Evolutionary conservation across 1,139 yeast genomes (phyloP).

Genomic region (Petasospora fabianii): DNA sequence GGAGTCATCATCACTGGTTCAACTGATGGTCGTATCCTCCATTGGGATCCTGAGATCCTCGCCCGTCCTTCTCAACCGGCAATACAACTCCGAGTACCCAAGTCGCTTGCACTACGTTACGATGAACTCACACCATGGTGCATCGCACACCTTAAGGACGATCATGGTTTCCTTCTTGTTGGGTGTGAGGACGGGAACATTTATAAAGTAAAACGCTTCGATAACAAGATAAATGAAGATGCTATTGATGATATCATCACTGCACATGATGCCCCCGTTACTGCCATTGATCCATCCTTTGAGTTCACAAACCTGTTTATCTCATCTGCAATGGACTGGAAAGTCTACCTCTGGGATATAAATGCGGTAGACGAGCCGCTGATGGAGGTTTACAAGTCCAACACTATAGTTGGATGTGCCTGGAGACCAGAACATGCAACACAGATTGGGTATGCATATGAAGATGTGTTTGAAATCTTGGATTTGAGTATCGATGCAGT

Average conservation of each 20-base stretch:
- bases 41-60: slow-evolving; percentile 45
- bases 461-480: slow-evolving; percentile 22
- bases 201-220: slow-evolving; percentile 38
- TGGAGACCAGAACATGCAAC: slow-evolving; percentile 24
- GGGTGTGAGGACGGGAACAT: slow-evolving; percentile 49
- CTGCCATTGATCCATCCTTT: slow-evolving; percentile 10
- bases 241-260: slow-evolving; percentile 27
- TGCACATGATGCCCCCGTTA: slow-evolving; percentile 22
- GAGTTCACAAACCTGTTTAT: slow-evolving; percentile 20
- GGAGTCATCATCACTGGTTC: slow-evolving; percentile 39
- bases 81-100: slow-evolving; percentile 27
- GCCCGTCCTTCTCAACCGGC: slow-evolving; percentile 37
- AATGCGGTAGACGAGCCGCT: slow-evolving; percentile 18
- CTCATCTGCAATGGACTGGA: slow-evolving; percentile 26
- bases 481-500: slow-evolving; percentile 24
- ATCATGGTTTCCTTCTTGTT: slow-evolving; percentile 37
- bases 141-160: slow-evolving; percentile 31
- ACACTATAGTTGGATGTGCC: slow-evolving; percentile 16
- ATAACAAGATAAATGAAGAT: slow-evolving; percentile 28
- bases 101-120: slow-evolving; percentile 25
- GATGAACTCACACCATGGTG: slow-evolving; percentile 40
- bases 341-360: slow-evolving; percentile 22
- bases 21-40: slow-evolving; percentile 44
- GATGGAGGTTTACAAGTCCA: slow-evolving; percentile 21
- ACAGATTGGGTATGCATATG: slow-evolving; percentile 23